Base-by-base conservation (phyloP, 2,329 filamentous ascomycete genomes). In the Didymella sp. region DNA sequence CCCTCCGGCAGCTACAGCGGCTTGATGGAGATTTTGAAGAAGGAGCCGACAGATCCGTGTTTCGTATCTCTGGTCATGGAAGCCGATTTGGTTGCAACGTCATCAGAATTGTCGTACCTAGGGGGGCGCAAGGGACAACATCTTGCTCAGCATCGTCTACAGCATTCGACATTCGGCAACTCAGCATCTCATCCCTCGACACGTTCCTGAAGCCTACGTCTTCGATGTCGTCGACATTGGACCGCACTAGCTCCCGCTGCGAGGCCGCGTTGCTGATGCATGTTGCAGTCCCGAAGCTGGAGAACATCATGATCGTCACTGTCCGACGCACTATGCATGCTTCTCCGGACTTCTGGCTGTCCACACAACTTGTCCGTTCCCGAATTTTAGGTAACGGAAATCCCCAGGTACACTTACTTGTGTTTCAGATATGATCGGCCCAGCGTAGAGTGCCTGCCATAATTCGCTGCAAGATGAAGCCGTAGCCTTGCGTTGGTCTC, bases 391-490 rank as follows among this genome's bases (percentile, higher is more conserved):
- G 24, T 44, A 45, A 38, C 24, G n/a, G 7, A 30, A 30, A 6
- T 13, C 12, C 11, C 9, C 2, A 33, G 22, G 42, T 19, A 41
- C 4, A 15, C 8, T 46, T 13, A n/a, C 35, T 41, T 40, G 33
- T 40, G 27, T 46, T 46, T 41, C 42, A 41, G 42, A 19, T 46
- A 37, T n/a, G n/a, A 28, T 48, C 51, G 25, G 13, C 22, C 37
- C 19, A 22, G 9, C 22, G 31, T 22, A 2, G 2, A 45, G 22
- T 45, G n/a, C 35, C 31, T 54, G 22, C 9, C 27, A 31, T 21
- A 17, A 17, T 43, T 47, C 51, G 51, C 21, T 19, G 43, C 51
- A 42, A 35, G 11, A 27, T 22, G 37, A 48, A 47, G 43, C 42
- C 28, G 28, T 43, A 42, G 43, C 51, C 43, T 48, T 35, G 37